Conservation (phyloP, 306 rosid genomes). For the Lathyrus sativus region DNA sequence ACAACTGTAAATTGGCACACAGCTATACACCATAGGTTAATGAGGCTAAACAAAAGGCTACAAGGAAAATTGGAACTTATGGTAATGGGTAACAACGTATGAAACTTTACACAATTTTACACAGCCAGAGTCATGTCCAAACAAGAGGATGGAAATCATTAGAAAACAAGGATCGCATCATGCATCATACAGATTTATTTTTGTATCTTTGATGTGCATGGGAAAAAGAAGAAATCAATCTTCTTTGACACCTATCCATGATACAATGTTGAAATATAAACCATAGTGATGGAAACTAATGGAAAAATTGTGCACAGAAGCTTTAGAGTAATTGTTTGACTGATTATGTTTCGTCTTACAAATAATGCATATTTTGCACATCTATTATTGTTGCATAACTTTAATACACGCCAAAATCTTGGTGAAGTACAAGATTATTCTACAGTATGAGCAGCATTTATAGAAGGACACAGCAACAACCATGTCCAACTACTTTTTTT, state of each 20-base stretch:
- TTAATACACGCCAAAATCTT: constrained; percentile 6
- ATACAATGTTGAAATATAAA: too few species aligned
- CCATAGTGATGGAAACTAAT: too few species aligned
- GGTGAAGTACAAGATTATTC: constrained; percentile 10
- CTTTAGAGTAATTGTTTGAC: neutral
- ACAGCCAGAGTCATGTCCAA: constrained; percentile 5
- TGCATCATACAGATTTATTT: neutral
- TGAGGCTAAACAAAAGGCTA: constrained; percentile 24
- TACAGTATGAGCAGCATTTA: constrained; percentile 11
- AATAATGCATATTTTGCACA: constrained; percentile 15
- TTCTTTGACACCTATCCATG: neutral
- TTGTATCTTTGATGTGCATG: constrained; percentile 10
- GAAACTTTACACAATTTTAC: constrained; percentile 16
- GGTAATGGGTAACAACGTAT: constrained; percentile 19
- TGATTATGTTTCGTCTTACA: constrained; percentile 1
- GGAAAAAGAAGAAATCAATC: constrained; percentile 13
- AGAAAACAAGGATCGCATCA: constrained; percentile 16
- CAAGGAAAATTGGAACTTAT: constrained; percentile 7
- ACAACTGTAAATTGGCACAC: constrained; percentile 26
- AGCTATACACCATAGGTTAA: constrained; percentile 1
- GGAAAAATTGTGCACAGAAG: too few species aligned
- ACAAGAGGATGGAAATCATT: neutral
- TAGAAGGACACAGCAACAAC: neutral
- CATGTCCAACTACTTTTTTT: neutral
- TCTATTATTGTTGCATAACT: neutral